Percentiles rank a stretch among this genome's conserved stretches.
phyloP scores from a whole-genome alignment of 2,329 filamentous ascomycete genomes.

The Fusarium redolens region DNA sequence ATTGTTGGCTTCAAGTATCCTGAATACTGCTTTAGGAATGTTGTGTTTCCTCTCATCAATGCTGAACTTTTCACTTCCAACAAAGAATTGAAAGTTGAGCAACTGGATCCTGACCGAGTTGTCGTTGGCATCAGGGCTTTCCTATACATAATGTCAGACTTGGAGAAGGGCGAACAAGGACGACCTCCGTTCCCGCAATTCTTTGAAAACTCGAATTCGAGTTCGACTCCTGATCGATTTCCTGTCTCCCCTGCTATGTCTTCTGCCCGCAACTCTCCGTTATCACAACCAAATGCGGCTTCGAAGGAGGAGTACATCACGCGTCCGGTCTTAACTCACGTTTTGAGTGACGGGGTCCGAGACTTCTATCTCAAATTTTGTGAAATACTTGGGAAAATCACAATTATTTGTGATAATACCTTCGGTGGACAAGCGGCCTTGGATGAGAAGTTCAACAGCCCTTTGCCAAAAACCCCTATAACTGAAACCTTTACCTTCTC shows the following conservation, averaged over 20 bases:
- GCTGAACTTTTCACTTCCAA: constrained; percentile 85
- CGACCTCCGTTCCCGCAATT: constrained; percentile 85
- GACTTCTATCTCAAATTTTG: constrained; percentile 93
- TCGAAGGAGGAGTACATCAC: constrained; percentile 74
- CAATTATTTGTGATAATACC: constrained; percentile 94
- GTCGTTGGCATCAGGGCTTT: constrained; percentile 98
- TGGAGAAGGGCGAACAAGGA: constrained; percentile 84
- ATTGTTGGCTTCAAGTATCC: constrained; percentile 95
- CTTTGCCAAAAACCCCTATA: constrained; percentile 93
- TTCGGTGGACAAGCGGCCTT: constrained; percentile 96
- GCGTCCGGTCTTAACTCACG: constrained; percentile 68
- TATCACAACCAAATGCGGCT: constrained; percentile 41
- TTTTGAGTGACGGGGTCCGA: constrained; percentile 79
- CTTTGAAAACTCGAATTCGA: constrained; percentile 55
- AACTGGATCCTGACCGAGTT: constrained; percentile 94
- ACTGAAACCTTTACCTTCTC: constrained; percentile 93
- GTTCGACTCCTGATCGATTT: constrained; percentile 57
- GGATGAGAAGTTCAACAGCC: constrained; percentile 92
- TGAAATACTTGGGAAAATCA: constrained; percentile 94
- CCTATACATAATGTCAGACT: constrained; percentile 89
- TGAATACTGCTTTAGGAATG: constrained; percentile 89
- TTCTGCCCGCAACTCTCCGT: constrained; percentile 49
- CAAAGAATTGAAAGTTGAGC: constrained; percentile 85
- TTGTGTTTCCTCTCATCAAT: constrained; percentile 96
- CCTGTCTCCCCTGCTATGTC: constrained; percentile 56